Percentiles rank a stretch among this genome's conserved stretches.
Conservation (phyloP, 2,329 filamentous ascomycete species). For the Coniochaeta sp. region DNA sequence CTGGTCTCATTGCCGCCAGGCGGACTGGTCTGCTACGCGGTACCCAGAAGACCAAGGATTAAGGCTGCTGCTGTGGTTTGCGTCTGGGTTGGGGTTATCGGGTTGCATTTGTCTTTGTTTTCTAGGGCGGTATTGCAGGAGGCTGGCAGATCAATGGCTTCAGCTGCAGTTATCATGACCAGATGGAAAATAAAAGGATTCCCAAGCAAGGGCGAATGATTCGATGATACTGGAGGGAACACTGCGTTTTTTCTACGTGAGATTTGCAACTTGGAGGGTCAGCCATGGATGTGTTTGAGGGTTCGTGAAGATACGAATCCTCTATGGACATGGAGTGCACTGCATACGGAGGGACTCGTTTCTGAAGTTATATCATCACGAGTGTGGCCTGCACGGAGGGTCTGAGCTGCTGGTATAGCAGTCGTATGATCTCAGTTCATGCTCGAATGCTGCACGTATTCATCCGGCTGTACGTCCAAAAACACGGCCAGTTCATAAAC, state of each 20-base stretch:
- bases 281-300: too few species aligned
- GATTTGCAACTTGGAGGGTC: too few species aligned
- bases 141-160: conserved; percentile 40
- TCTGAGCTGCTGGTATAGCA: not conserved
- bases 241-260: not conserved
- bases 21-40: conserved; percentile 99
- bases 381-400: too few species aligned
- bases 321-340: not conserved
- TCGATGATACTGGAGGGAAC: not conserved
- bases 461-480: too few species aligned
- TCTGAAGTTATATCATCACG: too few species aligned
- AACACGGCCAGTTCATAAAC: too few species aligned
- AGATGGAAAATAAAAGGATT: conserved; percentile 31
- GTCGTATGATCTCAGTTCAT: not conserved
- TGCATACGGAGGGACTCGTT: too few species aligned
- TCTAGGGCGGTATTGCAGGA: conserved; percentile 25
- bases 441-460: not conserved
- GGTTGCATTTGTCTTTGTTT: conserved; percentile 50
- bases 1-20: conserved; percentile 99
- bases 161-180: conserved; percentile 41
- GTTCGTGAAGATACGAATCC: not conserved
- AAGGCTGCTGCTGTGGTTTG: conserved; percentile 52
- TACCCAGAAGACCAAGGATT: conserved; percentile 99
- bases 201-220: conserved; percentile 14
- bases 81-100: conserved; percentile 56